Evolutionary conservation across 2,329 filamentous ascomycete species (phyloP).

Genomic region (Hymenoscyphus occultus): DNA sequence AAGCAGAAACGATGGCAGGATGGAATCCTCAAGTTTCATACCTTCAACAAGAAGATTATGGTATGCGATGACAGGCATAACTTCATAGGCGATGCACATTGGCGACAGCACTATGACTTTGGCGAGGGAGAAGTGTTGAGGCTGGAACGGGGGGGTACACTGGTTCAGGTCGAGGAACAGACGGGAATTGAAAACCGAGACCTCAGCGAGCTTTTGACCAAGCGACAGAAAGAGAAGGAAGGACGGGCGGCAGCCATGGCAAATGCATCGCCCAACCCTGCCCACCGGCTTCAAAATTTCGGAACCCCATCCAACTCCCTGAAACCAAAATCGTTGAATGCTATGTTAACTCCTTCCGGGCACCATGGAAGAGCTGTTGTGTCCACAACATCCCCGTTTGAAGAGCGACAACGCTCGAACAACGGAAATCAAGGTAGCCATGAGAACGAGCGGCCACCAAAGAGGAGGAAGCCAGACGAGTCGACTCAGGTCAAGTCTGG

Average conservation of each 20-base stretch:
- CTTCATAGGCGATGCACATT: slow-evolving; percentile 81
- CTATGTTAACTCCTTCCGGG: slow-evolving; percentile 62
- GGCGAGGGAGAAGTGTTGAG: slow-evolving; percentile 79
- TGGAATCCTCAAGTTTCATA: slow-evolving; percentile 81
- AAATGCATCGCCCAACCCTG: slow-evolving; percentile 32
- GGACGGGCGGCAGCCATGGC: slow-evolving; percentile 40
- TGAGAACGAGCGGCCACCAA: slow-evolving; percentile 38
- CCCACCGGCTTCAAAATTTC: slow-evolving; percentile 20
- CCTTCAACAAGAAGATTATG: slow-evolving; percentile 89
- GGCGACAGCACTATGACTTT: slow-evolving; percentile 65
- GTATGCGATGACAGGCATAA: slow-evolving; percentile 80
- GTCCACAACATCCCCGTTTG: slow-evolving; percentile 62
- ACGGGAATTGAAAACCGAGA: slow-evolving; percentile 75
- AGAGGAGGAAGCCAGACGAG: slow-evolving; percentile 42
- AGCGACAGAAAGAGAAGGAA: slow-evolving; percentile 57
- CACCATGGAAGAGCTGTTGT: slow-evolving; percentile 59
- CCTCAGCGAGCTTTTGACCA: slow-evolving; percentile 70
- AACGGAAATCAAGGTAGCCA: slow-evolving; percentile 16
- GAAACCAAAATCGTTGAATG: slow-evolving; percentile 57
- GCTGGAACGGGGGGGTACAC: slow-evolving; percentile 69
- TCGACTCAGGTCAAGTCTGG: slow-evolving; percentile 45
- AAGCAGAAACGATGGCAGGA: slow-evolving; percentile 95
- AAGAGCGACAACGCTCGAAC: slow-evolving; percentile 47
- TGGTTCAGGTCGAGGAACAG: slow-evolving; percentile 78
- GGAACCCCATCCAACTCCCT: slow-evolving; percentile 43